Evolutionary conservation across 2,329 filamentous ascomycete species (phyloP), one percentile per base, ranked within the genome.

Genomic region (Rachicladosporium sp.): DNA sequence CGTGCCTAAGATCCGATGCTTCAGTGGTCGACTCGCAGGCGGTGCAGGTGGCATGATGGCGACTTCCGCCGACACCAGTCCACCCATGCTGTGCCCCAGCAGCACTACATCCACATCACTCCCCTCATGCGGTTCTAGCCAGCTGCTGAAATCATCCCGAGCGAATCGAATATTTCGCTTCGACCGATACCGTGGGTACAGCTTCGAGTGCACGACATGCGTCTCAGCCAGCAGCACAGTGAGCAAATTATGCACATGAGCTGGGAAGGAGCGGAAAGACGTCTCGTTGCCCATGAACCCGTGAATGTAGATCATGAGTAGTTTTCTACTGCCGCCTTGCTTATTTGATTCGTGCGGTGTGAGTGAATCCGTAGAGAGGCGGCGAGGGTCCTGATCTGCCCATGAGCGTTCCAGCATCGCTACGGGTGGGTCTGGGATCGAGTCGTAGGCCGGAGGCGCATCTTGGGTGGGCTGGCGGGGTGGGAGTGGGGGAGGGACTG

Each of bases 271-370:
- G 45, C 79, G 75, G 56, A 95, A 95, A 42, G 83, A 93, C 27
- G 82, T 81, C 58, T 91, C 83, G 43, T 84, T 81, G 37, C 88
- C 87, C 70, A 91, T 81, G 63, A 93, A 94, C 44, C 88, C 87
- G 64, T 94, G 88, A 41, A 94, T 78, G 57, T 87, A 94, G 38
- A 94, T 67, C 13, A 93, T 57, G 1, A 95, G 70, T 15, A 95
- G 67, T 19, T 68, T 71, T 36, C 76, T 64, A 15, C 61, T 57
- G 31, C 53, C 49, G 31, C 52, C 45, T 21, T 55, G 48, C 10
- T 54, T 50, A 27, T 57, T 49, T 9, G 51, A 50, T 27, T 61
- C 54, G 3, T 42, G 40, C 15, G 65, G 65, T 4, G 60, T 49
- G 6, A 70, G 58, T 3, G 66, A 69, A 40, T 70, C 60, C 3